A percentile compares a stretch with the other conserved stretches of the same genome.
Evolutionary conservation across 2,329 filamentous ascomycete species (phyloP).

Genomic region (Cordyceps javanica): DNA sequence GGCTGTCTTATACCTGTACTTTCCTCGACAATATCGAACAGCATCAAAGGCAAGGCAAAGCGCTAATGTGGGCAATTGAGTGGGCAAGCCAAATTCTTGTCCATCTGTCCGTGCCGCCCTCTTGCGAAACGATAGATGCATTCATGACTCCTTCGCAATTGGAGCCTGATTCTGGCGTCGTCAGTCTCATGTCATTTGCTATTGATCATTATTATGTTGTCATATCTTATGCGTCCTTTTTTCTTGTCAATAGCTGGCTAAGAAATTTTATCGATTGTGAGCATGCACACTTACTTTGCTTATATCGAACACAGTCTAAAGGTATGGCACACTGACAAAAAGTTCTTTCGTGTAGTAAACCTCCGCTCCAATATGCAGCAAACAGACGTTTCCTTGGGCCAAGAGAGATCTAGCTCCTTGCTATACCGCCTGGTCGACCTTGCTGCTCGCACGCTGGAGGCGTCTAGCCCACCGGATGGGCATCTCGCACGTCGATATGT

Average conservation of each 20-base stretch:
- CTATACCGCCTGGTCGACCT: background rate
- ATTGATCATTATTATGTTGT: background rate
- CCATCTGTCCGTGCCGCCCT: background rate
- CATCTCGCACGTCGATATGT: slow-evolving; percentile 3
- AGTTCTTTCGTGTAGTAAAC: background rate
- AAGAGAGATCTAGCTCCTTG: background rate
- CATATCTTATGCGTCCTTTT: background rate
- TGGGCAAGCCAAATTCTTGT: background rate
- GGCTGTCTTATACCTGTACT: background rate
- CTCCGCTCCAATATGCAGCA: background rate
- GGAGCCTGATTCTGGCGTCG: background rate
- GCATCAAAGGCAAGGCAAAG: background rate
- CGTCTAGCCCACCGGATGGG: background rate
- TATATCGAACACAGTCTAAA: no score
- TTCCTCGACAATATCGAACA: background rate
- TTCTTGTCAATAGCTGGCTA: slow-evolving; percentile 1
- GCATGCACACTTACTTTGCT: background rate
- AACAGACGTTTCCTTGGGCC: background rate
- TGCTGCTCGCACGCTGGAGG: background rate
- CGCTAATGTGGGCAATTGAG: background rate
- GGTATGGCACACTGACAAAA: no score
- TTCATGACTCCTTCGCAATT: background rate
- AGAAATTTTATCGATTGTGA: background rate
- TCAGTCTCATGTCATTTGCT: background rate
- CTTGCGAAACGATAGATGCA: background rate